Evolutionary conservation across 192 early-diverging fungal genomes (phyloP).

Genomic region (Spizellomyces punctatus): DNA sequence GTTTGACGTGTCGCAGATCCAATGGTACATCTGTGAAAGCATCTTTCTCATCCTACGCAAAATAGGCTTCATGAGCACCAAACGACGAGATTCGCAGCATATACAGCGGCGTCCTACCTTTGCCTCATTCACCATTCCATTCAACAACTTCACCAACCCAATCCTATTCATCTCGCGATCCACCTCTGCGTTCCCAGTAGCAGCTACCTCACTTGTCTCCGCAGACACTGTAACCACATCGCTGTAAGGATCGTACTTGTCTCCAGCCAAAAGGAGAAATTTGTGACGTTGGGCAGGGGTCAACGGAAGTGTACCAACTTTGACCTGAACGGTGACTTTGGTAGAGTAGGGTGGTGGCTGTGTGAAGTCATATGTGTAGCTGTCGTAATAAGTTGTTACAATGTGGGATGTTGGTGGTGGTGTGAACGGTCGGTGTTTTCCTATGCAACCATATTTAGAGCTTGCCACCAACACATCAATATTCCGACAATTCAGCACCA

Average conservation of each 20-base stretch:
- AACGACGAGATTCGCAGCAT: not conserved
- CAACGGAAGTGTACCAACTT: constrained; percentile 46
- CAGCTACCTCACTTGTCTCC: constrained; percentile 45
- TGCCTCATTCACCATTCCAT: constrained; percentile 57
- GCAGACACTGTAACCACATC: constrained; percentile 57
- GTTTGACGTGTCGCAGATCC: constrained; percentile 55
- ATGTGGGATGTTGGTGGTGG: constrained; percentile 11
- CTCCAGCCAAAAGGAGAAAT: constrained; percentile 61
- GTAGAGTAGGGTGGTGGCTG: constrained; percentile 47
- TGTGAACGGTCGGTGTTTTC: constrained; percentile 5
- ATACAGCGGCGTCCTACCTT: constrained; percentile 46
- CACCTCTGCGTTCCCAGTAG: not conserved
- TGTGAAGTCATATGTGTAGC: constrained; percentile 35
- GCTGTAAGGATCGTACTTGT: constrained; percentile 60
- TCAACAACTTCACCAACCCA: constrained; percentile 48
- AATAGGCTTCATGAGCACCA: too few relatives aligned
- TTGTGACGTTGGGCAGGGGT: constrained; percentile 57
- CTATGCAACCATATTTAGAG: not conserved
- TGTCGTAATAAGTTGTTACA: constrained; percentile 7
- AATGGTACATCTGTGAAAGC: constrained; percentile 63
- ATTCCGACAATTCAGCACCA: not conserved
- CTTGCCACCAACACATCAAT: not conserved
- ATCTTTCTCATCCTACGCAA: constrained; percentile 46
- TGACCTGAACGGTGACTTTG: constrained; percentile 57
- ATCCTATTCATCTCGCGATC: constrained; percentile 17